phyloP scores from a whole-genome alignment of 2,329 filamentous ascomycete genomes.

The Ceratocystis ficicola region DNA sequence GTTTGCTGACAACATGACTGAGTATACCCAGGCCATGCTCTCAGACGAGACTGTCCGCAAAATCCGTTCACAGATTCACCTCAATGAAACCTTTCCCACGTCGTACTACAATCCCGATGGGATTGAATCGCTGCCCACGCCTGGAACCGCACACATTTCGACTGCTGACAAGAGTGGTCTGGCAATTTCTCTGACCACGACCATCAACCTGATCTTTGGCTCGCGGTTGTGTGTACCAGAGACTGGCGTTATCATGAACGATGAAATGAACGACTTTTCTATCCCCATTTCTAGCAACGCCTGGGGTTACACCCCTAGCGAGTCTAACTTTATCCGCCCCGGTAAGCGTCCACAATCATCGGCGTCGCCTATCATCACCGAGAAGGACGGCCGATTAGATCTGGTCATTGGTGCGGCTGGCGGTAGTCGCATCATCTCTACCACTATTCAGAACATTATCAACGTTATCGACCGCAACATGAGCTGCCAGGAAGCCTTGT shows the following conservation, averaged over 20 bases:
- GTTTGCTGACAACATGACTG: conserved; percentile 50
- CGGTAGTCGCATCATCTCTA: conserved; percentile 72
- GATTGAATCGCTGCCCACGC: conserved; percentile 44
- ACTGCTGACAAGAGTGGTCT: conserved; percentile 58
- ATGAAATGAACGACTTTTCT: conserved; percentile 70
- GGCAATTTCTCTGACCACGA: conserved; percentile 66
- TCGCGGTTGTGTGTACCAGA: conserved; percentile 65
- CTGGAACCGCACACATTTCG: conserved; percentile 56
- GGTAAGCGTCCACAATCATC: conserved; percentile 69
- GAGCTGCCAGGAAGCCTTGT: conserved; percentile 50
- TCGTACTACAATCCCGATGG: conserved; percentile 37
- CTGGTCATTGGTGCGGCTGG: conserved; percentile 67
- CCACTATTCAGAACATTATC: conserved; percentile 66
- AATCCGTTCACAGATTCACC: conserved; percentile 37
- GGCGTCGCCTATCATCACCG: conserved; percentile 66
- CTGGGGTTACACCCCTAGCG: conserved; percentile 72
- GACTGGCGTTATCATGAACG: conserved; percentile 66
- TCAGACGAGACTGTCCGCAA: conserved; percentile 47
- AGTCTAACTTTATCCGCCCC: conserved; percentile 63
- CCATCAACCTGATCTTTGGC: conserved; percentile 70
- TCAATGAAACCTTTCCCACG: conserved; percentile 31
- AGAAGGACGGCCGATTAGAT: conserved; percentile 56
- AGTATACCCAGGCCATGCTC: conserved; percentile 52
- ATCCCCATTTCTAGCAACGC: conserved; percentile 66
- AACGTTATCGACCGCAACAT: conserved; percentile 58